These are phyloP conservation scores for Thymus mandschuricus DNA, from an alignment of 257 asterid species.

Conservation along the genomic window DNA sequence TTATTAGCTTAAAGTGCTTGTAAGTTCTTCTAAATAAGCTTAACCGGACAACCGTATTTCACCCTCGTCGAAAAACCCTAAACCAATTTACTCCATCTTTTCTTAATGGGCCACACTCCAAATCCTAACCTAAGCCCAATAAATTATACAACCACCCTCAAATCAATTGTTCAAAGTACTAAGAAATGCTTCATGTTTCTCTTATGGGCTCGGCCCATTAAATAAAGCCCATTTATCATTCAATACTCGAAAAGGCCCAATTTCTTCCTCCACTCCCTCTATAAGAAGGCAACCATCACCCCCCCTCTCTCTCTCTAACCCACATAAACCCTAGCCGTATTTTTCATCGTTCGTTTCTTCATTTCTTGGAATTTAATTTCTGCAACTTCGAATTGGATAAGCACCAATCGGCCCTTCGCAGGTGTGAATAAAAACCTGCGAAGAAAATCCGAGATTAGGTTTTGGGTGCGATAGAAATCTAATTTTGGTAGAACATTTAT, in stretches of 20 bases:
- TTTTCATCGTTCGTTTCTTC: no score
- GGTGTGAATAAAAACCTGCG: slow-evolving; percentile 46
- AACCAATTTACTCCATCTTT: no score
- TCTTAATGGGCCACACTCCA: no score
- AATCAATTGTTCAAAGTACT: neutral
- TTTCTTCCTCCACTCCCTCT: neutral
- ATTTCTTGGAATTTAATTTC: no score
- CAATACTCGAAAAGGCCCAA: neutral
- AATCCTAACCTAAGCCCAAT: no score
- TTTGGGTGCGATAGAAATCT: slow-evolving; percentile 53
- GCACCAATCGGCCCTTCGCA: slow-evolving; percentile 82
- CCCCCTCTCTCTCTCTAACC: no score
- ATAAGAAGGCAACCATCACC: neutral
- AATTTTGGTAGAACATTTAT: slow-evolving; percentile 33
- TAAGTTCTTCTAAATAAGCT: no score
- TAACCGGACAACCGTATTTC: no score
- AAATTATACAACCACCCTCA: no score
- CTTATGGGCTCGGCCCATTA: neutral
- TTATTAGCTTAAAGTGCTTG: no score
- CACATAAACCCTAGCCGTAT: slow-evolving; percentile 35
- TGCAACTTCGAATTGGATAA: neutral
- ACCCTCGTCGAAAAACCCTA: no score
- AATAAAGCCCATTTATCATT: neutral
- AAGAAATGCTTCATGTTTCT: neutral
- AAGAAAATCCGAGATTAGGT: slow-evolving; percentile 66